Conservation (phyloP, 257 asterid species). For the Craterostigma plantagineum region DNA sequence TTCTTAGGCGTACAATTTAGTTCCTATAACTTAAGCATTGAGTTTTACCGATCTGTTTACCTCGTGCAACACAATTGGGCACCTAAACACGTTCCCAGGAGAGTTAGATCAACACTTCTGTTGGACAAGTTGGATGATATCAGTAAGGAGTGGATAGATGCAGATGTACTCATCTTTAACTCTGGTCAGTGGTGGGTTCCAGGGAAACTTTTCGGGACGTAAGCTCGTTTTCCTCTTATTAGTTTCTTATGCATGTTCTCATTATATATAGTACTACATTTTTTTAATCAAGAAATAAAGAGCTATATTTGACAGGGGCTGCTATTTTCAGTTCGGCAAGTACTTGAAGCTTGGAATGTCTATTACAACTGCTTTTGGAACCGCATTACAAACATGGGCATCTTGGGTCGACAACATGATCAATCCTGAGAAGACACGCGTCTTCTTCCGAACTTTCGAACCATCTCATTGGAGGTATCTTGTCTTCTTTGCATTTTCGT, state of each 20-base stretch:
- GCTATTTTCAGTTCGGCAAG: slow-evolving; percentile 81
- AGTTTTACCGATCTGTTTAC: slow-evolving; percentile 78
- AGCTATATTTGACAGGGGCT: slow-evolving; percentile 75
- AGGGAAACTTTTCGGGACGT: slow-evolving; percentile 67
- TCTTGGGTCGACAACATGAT: slow-evolving; percentile 58
- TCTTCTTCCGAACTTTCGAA: slow-evolving; percentile 77
- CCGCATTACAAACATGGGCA: slow-evolving; percentile 62
- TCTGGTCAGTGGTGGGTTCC: slow-evolving; percentile 96
- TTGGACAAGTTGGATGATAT: slow-evolving; percentile 64
- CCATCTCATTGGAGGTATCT: slow-evolving; percentile 88
- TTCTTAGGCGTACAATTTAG: slow-evolving; percentile 51
- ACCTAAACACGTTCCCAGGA: slow-evolving; percentile 69
- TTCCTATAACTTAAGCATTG: slow-evolving; percentile 35
- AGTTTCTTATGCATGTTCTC: no score
- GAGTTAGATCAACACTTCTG: slow-evolving; percentile 46
- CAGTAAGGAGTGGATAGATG: slow-evolving; percentile 62
- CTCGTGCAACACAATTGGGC: slow-evolving; percentile 51
- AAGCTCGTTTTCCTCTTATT: slow-evolving; percentile 15
- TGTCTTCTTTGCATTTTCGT: not conserved
- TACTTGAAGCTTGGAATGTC: slow-evolving; percentile 79
- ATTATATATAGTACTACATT: no score
- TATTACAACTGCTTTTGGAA: slow-evolving; percentile 39
- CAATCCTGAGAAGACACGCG: slow-evolving; percentile 41
- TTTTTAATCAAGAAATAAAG: slow-evolving; percentile 8
- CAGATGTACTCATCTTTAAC: slow-evolving; percentile 71